A percentile compares a stretch with the other conserved stretches of the same genome.
phyloP scores from a whole-genome alignment of 176 grass and related monocot species.

The Oryza meyeriana region DNA sequence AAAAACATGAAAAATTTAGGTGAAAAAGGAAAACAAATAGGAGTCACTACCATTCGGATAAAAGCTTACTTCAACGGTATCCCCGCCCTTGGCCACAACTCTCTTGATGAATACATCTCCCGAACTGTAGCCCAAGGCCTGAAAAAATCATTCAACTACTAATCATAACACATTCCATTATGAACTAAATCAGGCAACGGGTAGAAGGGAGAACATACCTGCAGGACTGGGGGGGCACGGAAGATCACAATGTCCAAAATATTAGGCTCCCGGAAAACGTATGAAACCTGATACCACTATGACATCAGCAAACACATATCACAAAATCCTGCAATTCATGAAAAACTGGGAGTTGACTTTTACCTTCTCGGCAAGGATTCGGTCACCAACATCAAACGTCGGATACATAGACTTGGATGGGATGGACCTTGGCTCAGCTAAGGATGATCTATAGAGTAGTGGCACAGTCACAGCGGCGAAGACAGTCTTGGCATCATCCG shows the following conservation, averaged over 20 bases:
- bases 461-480: conserved; percentile 84
- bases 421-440: conserved; percentile 87
- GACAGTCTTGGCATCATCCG: conserved; percentile 82
- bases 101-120: conserved; percentile 97
- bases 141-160: background rate
- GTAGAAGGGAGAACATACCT: conserved; percentile 42
- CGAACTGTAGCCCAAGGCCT: conserved; percentile 75
- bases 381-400: conserved; percentile 92
- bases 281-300: conserved; percentile 61
- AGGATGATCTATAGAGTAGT: conserved; percentile 61
- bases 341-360: background rate
- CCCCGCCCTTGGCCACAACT: conserved; percentile 83
- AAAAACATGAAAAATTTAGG: background rate
- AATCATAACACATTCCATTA: background rate
- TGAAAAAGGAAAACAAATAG: conserved; percentile 6
- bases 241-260: conserved; percentile 94
- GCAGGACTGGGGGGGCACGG: conserved; percentile 57
- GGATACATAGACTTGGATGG: conserved; percentile 95
- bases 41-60: conserved; percentile 44
- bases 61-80: conserved; percentile 88
- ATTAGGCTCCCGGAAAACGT: conserved; percentile 77
- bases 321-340: background rate
- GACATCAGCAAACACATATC: conserved; percentile 17
- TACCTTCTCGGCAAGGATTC: conserved; percentile 96
- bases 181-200: background rate